These are phyloP conservation scores for Alternaria alternata DNA, from an alignment of 2,329 filamentous ascomycete genomes.

Conservation along the genomic window DNA sequence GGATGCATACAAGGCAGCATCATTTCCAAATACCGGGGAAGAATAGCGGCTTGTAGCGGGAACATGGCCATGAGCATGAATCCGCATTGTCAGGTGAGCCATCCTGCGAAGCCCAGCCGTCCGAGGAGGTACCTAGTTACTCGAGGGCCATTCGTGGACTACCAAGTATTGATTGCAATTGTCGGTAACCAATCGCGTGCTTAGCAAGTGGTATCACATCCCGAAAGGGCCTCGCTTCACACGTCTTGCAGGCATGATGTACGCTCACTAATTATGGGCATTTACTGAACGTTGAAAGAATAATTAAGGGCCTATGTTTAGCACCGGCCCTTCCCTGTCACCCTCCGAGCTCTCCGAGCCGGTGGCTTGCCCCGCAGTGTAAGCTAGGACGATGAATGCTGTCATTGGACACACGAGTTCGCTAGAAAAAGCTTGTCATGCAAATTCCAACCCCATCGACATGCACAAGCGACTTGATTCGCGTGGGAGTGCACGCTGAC, in stretches of 20 bases:
- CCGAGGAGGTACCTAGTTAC: constrained; percentile 38
- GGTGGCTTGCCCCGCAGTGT: constrained; percentile 30
- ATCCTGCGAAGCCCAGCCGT: constrained; percentile 15
- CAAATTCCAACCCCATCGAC: constrained; percentile 41
- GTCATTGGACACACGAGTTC: constrained; percentile 36
- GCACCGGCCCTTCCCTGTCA: constrained; percentile 33
- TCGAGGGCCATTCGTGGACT: constrained; percentile 46
- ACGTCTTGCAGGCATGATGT: constrained; percentile 18
- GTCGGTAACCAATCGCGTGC: constrained; percentile 47
- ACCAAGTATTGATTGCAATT: constrained; percentile 45
- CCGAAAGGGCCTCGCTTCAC: constrained; percentile 30
- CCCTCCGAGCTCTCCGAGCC: constrained; percentile 32
- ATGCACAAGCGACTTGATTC: constrained; percentile 40
- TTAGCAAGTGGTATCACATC: constrained; percentile 20
- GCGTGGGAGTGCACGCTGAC: constrained; percentile 36
- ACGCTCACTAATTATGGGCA: constrained; percentile 44
- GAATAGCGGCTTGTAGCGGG: constrained; percentile 19
- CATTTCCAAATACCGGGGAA: constrained; percentile 30
- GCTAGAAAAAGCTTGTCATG: constrained; percentile 50
- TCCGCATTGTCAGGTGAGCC: constrained; percentile 48
- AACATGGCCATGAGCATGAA: constrained; percentile 22
- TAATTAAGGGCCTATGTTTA: constrained; percentile 49
- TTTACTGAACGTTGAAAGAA: constrained; percentile 21
- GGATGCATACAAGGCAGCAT: constrained; percentile 18
- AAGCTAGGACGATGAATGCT: constrained; percentile 29